Base-by-base conservation (phyloP, 306 rosid genomes). In the Crotalaria pallida region DNA sequence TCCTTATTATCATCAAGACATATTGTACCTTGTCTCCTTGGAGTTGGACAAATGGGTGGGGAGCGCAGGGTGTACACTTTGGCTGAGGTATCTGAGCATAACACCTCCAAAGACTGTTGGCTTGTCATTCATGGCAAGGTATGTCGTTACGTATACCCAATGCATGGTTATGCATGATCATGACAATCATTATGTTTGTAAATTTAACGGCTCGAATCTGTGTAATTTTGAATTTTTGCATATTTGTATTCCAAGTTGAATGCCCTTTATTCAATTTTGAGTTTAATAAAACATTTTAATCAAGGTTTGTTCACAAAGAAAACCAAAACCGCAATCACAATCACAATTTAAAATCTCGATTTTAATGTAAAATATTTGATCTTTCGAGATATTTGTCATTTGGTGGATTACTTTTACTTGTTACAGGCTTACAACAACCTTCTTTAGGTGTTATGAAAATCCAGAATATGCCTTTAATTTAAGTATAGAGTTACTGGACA, bases 101-200 rank as follows among this genome's bases (percentile, higher is more conserved):
- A 81, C 75, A 76, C 3, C 73, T 75, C 71, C 69, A 73, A 81
- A 6, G 91, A 88, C 29, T 91, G 97, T 65, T 91, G 96, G 96
- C 83, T 91, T 24, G 38, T 91, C 72, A 84, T 91, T 52, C 73
- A 74, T 10, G 88, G 85, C 83, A 91, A 87, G 96, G 97, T 88
- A 67, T 71, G 27, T 49, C 74, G 36, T 31, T 27, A 27, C n/a
- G 22, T 38, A 9, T 47, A 9, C 17, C 11, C 1, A 17, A 34
- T 38, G 36, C 15, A 24, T 58, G 22, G 7, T 52, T 10, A 2
- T 4, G 10, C 1, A 22, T 26, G 44, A 12, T n/a, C 10, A 5
- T 1, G 49, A 24, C 5, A 52, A 17, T 51, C n/a, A 12, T 60
- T 38, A 21, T 27, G 16, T 71, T 77, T 64, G 2, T 33, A 22